phyloP scores from a whole-genome alignment of 306 rosid species.

The Casuarina glauca region DNA sequence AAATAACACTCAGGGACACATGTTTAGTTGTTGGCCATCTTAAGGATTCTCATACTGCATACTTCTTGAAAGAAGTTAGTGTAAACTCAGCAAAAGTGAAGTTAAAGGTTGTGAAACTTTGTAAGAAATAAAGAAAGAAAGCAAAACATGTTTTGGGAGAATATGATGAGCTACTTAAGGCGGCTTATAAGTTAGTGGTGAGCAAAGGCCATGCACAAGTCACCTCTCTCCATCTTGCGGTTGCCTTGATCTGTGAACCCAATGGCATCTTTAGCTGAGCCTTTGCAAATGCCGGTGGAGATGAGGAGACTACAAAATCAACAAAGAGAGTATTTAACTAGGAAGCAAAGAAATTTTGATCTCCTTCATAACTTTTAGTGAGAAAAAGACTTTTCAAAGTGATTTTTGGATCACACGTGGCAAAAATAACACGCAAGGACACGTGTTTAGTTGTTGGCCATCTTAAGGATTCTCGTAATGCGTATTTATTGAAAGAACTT shows the following conservation, averaged over 20 bases:
- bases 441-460: constrained; percentile 86
- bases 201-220: constrained; percentile 69
- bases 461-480: constrained; percentile 81
- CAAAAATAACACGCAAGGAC: constrained; percentile 72
- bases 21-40: constrained; percentile 88
- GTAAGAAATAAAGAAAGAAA: constrained; percentile 69
- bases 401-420: constrained; percentile 69
- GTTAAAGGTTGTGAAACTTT: constrained; percentile 72
- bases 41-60: constrained; percentile 80
- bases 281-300: constrained; percentile 48
- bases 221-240: constrained; percentile 77
- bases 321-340: constrained; percentile 67
- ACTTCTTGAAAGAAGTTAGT: constrained; percentile 85
- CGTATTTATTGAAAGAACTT: constrained; percentile 76
- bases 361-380: constrained; percentile 72
- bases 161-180: constrained; percentile 60
- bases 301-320: constrained; percentile 52
- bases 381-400: constrained; percentile 61
- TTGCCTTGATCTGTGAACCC: constrained; percentile 48
- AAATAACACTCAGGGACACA: constrained; percentile 69
- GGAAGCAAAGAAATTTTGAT: constrained; percentile 72
- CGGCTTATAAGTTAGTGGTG: constrained; percentile 65
- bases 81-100: constrained; percentile 54
- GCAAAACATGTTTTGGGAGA: constrained; percentile 21
- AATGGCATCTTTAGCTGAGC: constrained; percentile 68